These are phyloP conservation scores for Lolium multiflorum DNA, from an alignment of 176 grass and related monocot genomes.

Conservation along the genomic window DNA sequence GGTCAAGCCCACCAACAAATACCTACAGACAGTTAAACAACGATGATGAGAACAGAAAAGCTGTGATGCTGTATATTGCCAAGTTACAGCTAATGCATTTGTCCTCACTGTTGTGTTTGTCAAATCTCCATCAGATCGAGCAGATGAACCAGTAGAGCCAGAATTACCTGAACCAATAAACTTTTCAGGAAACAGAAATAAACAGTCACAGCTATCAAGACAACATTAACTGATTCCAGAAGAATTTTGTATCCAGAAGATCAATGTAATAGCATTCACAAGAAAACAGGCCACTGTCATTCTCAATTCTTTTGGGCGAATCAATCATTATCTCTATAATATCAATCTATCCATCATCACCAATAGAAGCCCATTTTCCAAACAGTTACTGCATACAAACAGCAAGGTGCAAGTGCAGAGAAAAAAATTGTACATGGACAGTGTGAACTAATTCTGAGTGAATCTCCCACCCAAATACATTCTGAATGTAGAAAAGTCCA, in stretches of 20 bases:
- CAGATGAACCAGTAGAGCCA: conserved; percentile 67
- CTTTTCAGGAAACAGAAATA: conserved; percentile 10
- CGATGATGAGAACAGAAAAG: conserved; percentile 21
- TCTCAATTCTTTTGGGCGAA: conserved; percentile 18
- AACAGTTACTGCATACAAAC: background rate
- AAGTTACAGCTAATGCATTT: conserved; percentile 32
- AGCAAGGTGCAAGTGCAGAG: background rate
- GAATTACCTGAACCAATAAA: conserved; percentile 60
- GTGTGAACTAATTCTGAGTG: background rate
- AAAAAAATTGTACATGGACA: conserved; percentile 5
- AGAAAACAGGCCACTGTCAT: background rate
- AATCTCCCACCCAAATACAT: background rate
- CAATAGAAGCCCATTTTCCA: background rate
- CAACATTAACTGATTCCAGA: background rate
- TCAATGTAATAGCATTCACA: conserved; percentile 20
- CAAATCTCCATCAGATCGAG: conserved; percentile 77
- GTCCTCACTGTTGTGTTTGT: conserved; percentile 89
- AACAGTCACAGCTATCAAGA: background rate
- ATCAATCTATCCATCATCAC: conserved; percentile 4
- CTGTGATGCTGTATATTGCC: background rate
- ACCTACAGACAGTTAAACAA: conserved; percentile 57
- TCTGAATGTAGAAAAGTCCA: conserved; percentile 11
- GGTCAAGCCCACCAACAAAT: conserved; percentile 97
- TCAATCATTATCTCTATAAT: background rate
- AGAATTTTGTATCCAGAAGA: background rate